Conservation (phyloP, 441 rosid genomes). For the Euphorbia schlechtendalii region DNA sequence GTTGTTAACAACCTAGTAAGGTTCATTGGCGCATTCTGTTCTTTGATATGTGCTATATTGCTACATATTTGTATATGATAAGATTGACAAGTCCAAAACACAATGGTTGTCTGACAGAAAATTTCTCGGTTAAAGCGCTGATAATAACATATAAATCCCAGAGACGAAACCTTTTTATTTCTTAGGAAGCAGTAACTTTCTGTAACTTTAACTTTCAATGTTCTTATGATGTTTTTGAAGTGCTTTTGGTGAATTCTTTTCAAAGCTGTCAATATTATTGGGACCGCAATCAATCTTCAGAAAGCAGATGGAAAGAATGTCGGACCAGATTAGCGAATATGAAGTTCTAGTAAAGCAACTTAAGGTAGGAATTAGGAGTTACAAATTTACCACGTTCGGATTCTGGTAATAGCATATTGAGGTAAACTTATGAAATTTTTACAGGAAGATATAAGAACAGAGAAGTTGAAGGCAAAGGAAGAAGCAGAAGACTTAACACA, state of each 20-base stretch:
- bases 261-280: slow-evolving; percentile 27
- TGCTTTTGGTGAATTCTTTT: slow-evolving; percentile 27
- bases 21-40: neutral
- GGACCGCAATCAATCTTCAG: slow-evolving; percentile 29
- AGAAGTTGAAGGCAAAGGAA: too few relatives aligned
- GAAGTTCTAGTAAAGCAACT: slow-evolving; percentile 53
- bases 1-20: neutral
- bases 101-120: neutral
- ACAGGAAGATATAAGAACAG: slow-evolving; percentile 65
- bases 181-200: slow-evolving; percentile 4
- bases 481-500: slow-evolving; percentile 61
- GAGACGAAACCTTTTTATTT: neutral
- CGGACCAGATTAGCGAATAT: slow-evolving; percentile 45
- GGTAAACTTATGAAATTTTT: slow-evolving; percentile 20
- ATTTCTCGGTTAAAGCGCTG: neutral
- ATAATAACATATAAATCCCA: neutral
- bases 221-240: slow-evolving; percentile 23
- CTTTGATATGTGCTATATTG: neutral
- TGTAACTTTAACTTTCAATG: slow-evolving; percentile 9
- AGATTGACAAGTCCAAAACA: neutral
- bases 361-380: slow-evolving; percentile 39
- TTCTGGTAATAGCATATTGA: slow-evolving; percentile 2
- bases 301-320: slow-evolving; percentile 40
- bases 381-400: slow-evolving; percentile 7
- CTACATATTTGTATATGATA: neutral